Conservation (phyloP, 2,329 filamentous ascomycete genomes). For the Beauveria medogensis region DNA sequence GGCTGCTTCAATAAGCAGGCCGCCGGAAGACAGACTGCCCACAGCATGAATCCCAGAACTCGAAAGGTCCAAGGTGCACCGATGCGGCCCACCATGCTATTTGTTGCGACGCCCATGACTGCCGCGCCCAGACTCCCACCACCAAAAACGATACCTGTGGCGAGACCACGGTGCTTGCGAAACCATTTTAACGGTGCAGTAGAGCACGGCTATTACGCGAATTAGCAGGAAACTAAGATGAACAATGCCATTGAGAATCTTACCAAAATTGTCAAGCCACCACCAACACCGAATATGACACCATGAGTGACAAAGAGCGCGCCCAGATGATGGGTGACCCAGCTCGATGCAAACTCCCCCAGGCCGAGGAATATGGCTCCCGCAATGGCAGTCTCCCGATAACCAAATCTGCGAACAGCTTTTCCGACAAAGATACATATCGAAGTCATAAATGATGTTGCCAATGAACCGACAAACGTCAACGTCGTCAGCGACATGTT, state of each 20-base stretch:
- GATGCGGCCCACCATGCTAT: conserved; percentile 16
- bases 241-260: background rate
- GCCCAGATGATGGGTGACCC: conserved; percentile 16
- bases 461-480: conserved; percentile 22
- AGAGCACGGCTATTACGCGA: conserved; percentile 16
- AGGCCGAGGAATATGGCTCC: conserved; percentile 20
- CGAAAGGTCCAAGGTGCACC: conserved; percentile 22
- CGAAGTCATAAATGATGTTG: conserved; percentile 22
- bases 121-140: conserved; percentile 21
- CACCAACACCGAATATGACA: conserved; percentile 20
- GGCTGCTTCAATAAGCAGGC: conserved; percentile 18
- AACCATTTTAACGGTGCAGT: conserved; percentile 21
- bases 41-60: conserved; percentile 19
- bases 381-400: conserved; percentile 16
- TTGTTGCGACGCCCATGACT: conserved; percentile 19
- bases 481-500: conserved; percentile 18
- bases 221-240: background rate
- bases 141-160: conserved; percentile 22
- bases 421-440: conserved; percentile 19
- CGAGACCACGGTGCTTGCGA: conserved; percentile 19
- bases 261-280: conserved; percentile 20
- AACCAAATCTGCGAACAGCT: conserved; percentile 17
- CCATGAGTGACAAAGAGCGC: conserved; percentile 21
- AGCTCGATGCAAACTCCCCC: conserved; percentile 21
- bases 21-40: conserved; percentile 21